These are phyloP conservation scores for Trichophyton schoenleinii DNA, from an alignment of 2,329 filamentous ascomycete species.

Conservation along the genomic window DNA sequence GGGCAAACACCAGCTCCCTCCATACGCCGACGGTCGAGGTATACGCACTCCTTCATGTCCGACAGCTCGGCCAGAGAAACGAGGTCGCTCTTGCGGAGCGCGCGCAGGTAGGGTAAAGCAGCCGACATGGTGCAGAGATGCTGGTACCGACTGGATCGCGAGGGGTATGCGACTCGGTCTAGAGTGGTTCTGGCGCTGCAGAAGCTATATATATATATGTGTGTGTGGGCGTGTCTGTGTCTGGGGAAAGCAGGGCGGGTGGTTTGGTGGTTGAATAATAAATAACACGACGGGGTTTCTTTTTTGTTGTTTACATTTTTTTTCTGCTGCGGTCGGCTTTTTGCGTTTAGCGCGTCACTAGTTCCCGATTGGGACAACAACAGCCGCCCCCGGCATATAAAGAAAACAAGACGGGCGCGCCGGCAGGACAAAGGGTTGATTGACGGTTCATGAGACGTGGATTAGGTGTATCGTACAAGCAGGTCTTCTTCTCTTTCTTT, in stretches of 20 bases:
- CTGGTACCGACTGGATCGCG: slow-evolving; percentile 31
- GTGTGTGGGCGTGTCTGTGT: not conserved
- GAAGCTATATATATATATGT: slow-evolving; percentile 9
- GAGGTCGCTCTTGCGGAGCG: slow-evolving; percentile 72
- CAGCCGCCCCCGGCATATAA: too few species aligned
- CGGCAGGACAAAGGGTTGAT: not conserved
- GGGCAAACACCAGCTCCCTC: not conserved
- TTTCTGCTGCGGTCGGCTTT: not conserved
- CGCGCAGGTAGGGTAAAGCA: slow-evolving; percentile 59
- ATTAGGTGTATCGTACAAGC: not conserved
- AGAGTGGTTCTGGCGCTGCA: not conserved
- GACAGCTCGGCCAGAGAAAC: slow-evolving; percentile 58
- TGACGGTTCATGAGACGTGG: not conserved
- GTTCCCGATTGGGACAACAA: slow-evolving; percentile 5
- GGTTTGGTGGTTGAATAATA: not conserved
- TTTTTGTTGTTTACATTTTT: slow-evolving; percentile 23
- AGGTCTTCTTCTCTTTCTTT: not conserved
- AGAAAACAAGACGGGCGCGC: not conserved
- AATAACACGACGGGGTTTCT: not conserved
- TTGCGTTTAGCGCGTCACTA: slow-evolving; percentile 13
- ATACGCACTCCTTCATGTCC: slow-evolving; percentile 59
- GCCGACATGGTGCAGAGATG: slow-evolving; percentile 44
- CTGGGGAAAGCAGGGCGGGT: slow-evolving; percentile 1
- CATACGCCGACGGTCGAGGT: not conserved
- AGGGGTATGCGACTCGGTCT: slow-evolving; percentile 34